Conservation (phyloP, 164 flowering plant species). For the Dillenia turbinata region DNA sequence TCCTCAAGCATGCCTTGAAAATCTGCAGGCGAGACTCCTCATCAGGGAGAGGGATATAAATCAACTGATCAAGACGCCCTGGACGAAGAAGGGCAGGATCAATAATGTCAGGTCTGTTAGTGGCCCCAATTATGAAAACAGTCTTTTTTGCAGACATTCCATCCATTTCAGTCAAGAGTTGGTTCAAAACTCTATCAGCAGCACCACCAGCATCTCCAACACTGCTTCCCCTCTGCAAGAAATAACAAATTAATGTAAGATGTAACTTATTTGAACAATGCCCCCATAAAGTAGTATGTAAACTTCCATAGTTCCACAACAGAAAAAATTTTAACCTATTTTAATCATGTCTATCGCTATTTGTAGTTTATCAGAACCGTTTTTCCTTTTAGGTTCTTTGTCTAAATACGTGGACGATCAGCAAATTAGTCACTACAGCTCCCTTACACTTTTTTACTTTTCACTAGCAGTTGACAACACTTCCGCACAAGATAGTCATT, state of each 20-base stretch:
- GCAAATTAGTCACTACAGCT: too few species aligned
- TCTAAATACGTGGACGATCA: too few species aligned
- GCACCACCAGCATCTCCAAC: constrained; percentile 93
- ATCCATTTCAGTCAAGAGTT: constrained; percentile 89
- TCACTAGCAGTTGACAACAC: too few species aligned
- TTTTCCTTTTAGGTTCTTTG: too few species aligned
- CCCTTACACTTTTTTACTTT: too few species aligned
- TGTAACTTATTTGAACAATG: too few species aligned
- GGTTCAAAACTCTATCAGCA: constrained; percentile 84
- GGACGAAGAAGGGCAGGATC: constrained; percentile 84
- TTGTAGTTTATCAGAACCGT: too few species aligned
- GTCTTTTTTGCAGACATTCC: constrained; percentile 93
- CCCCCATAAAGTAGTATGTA: not conserved
- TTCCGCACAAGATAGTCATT: too few species aligned
- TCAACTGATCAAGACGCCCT: constrained; percentile 87
- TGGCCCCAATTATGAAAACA: constrained; percentile 85
- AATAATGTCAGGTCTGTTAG: constrained; percentile 85
- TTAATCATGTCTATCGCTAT: too few species aligned
- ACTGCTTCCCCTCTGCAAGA: constrained; percentile 77
- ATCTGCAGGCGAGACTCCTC: constrained; percentile 70
- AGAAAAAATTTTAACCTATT: not conserved
- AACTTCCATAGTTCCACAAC: not conserved
- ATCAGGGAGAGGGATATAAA: constrained; percentile 87
- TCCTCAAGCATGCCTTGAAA: constrained; percentile 78
- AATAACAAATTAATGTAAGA: not conserved